phyloP scores from a whole-genome alignment of 768 basidiomycete species.

The Phylloporus sp. region DNA sequence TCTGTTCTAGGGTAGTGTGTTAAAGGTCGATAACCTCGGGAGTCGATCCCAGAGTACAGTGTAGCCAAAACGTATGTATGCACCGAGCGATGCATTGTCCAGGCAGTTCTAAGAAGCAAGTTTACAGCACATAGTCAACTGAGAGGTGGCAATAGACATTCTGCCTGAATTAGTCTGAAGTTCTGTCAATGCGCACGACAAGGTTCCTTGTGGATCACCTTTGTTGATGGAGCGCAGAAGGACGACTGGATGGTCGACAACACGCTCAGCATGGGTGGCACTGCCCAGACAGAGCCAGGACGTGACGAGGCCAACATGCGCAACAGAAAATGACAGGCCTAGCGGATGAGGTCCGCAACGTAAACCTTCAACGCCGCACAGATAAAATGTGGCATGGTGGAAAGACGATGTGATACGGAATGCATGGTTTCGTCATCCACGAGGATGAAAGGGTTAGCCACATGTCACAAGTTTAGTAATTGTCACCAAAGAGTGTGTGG shows the following conservation, averaged over 20 bases:
- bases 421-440: conserved; percentile 6
- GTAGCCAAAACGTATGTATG: too few relatives aligned
- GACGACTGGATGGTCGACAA: neutral
- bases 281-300: conserved; percentile 3
- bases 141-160: conserved; percentile 2
- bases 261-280: neutral
- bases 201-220: conserved; percentile 17
- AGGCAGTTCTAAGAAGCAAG: too few relatives aligned
- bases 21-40: too few relatives aligned
- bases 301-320: neutral
- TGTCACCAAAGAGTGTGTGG: neutral
- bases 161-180: conserved; percentile 21
- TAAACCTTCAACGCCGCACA: neutral
- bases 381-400: neutral
- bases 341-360: neutral
- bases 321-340: neutral
- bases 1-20: too few relatives aligned
- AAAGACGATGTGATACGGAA: neutral
- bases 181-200: conserved; percentile 23
- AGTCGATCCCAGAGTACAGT: too few relatives aligned
- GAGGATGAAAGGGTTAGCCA: neutral
- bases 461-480: neutral
- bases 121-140: too few relatives aligned
- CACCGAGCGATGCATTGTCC: too few relatives aligned
- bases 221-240: neutral